These are phyloP conservation scores for Cercospora sesami DNA, from an alignment of 2,329 filamentous ascomycete species.

Conservation along the genomic window DNA sequence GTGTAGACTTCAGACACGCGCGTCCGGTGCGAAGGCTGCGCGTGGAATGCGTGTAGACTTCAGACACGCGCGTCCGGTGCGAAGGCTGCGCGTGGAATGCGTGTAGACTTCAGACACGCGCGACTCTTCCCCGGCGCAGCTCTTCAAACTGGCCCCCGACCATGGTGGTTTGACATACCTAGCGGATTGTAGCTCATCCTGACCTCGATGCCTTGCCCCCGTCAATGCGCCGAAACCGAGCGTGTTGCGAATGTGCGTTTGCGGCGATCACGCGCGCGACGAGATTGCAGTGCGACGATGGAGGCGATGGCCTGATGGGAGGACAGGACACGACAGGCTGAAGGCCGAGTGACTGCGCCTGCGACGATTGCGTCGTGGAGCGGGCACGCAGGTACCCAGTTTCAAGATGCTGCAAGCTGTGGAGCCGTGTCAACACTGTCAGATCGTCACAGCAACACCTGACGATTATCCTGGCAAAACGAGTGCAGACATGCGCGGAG, in stretches of 20 bases:
- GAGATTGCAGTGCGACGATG: not conserved
- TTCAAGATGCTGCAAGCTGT: conserved; percentile 5
- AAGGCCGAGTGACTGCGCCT: conserved; percentile 14
- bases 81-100: conserved; percentile 24
- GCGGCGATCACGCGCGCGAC: conserved; percentile 6
- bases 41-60: conserved; percentile 25
- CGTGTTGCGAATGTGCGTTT: conserved; percentile 7
- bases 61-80: not conserved
- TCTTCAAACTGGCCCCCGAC: conserved; percentile 22
- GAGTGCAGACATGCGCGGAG: not conserved
- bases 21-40: no score
- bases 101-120: conserved; percentile 13
- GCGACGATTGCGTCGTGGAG: conserved; percentile 20
- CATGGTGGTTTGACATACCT: conserved; percentile 22
- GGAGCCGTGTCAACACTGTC: conserved; percentile 6
- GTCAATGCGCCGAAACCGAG: conserved; percentile 8
- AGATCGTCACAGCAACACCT: conserved; percentile 13
- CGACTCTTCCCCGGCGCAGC: not conserved
- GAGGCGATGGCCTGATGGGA: not conserved
- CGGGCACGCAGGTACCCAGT: conserved; percentile 12
- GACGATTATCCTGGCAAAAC: not conserved
- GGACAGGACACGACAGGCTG: not conserved
- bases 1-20: no score
- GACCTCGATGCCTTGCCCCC: conserved; percentile 4
- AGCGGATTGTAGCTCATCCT: conserved; percentile 32